Conservation (phyloP, 257 asterid genomes). For the Coffea canephora region DNA sequence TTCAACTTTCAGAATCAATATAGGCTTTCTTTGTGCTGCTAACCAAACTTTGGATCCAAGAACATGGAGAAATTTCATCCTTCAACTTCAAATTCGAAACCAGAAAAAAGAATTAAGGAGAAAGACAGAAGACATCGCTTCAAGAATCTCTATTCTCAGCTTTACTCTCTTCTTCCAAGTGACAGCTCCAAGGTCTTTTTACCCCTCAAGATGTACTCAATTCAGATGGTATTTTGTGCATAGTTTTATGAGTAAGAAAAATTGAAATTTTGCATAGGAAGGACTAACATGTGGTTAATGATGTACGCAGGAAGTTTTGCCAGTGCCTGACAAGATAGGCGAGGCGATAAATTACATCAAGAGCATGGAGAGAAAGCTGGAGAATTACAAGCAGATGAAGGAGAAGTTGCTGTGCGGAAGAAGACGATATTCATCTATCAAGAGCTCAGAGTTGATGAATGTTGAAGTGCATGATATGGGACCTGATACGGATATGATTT, state of each 20-base stretch:
- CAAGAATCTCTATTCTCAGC: conserved; percentile 41
- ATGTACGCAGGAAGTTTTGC: conserved; percentile 31
- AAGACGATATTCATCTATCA: conserved; percentile 11
- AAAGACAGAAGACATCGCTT: conserved; percentile 46
- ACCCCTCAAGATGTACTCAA: background rate
- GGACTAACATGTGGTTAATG: background rate
- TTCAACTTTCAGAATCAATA: background rate
- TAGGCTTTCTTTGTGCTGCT: background rate
- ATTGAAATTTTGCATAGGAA: background rate
- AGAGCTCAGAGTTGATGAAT: conserved; percentile 13
- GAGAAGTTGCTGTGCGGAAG: conserved; percentile 21
- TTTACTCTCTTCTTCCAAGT: conserved; percentile 40
- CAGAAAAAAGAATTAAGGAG: conserved; percentile 51
- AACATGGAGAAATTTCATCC: conserved; percentile 16
- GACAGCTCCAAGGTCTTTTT: conserved; percentile 29
- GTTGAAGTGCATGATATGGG: conserved; percentile 50
- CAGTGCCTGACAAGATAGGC: conserved; percentile 47
- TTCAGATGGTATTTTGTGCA: background rate
- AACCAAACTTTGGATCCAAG: background rate
- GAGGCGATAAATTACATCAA: conserved; percentile 41
- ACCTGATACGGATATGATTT: conserved; percentile 28
- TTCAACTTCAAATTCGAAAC: conserved; percentile 24
- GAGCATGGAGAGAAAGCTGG: conserved; percentile 28
- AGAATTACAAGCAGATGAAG: conserved; percentile 30
- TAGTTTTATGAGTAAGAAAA: background rate